phyloP scores from a whole-genome alignment of 495 filamentous ascomycete genomes.

The Staphylotrichum longicolle region DNA sequence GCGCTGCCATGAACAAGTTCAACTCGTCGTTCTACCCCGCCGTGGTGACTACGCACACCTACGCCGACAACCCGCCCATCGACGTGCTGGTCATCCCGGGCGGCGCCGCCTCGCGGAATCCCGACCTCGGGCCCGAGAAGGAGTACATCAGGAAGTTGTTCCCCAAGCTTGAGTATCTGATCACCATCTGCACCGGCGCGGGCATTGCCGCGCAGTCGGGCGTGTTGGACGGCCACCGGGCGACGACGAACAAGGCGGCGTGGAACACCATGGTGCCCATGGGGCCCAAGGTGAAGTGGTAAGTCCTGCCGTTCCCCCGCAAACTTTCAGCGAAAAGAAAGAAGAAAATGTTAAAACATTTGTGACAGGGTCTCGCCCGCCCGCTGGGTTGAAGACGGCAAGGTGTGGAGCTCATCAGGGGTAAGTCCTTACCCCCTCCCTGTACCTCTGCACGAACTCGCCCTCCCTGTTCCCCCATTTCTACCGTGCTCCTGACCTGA shows the following conservation, averaged over 20 bases:
- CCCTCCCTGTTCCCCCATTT: too few relatives aligned
- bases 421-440: slow-evolving; percentile 10
- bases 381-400: slow-evolving; percentile 32
- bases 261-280: slow-evolving; percentile 41
- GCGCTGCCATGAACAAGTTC: slow-evolving; percentile 19
- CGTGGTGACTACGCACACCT: slow-evolving; percentile 55
- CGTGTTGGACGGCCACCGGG: slow-evolving; percentile 48
- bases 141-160: slow-evolving; percentile 41
- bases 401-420: slow-evolving; percentile 31
- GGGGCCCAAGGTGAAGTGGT: slow-evolving; percentile 28
- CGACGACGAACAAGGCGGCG: slow-evolving; percentile 59
- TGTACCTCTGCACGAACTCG: too few relatives aligned
- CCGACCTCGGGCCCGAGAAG: slow-evolving; percentile 32
- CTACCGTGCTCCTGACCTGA: background rate
- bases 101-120: slow-evolving; percentile 46
- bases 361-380: slow-evolving; percentile 27
- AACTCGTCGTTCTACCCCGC: slow-evolving; percentile 36
- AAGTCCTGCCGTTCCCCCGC: background rate
- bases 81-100: slow-evolving; percentile 61
- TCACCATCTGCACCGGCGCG: slow-evolving; percentile 55
- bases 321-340: too few relatives aligned
- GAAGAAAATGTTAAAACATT: background rate
- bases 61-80: slow-evolving; percentile 33
- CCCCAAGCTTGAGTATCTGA: slow-evolving; percentile 44
- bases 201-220: slow-evolving; percentile 47